phyloP scores from a whole-genome alignment of 352 stramenopile genomes.

The Globisporangium recalcitrans region DNA sequence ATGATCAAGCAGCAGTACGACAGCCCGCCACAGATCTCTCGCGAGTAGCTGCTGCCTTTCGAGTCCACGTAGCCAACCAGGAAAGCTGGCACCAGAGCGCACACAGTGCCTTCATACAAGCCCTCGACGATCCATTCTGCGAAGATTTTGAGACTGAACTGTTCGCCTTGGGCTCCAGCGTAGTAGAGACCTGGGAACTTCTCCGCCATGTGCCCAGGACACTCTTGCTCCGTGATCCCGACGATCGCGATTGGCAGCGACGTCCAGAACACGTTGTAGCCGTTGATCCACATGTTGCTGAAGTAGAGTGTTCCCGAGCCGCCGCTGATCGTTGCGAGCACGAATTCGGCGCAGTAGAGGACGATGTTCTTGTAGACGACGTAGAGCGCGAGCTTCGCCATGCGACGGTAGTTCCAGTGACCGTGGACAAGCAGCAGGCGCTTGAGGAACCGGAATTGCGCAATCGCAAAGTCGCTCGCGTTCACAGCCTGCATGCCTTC shows the following conservation, averaged over 20 bases:
- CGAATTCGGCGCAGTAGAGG: constrained; percentile 72
- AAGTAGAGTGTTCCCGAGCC: constrained; percentile 79
- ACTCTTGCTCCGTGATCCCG: constrained; percentile 80
- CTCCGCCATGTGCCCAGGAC: constrained; percentile 58
- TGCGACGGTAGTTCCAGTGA: constrained; percentile 97
- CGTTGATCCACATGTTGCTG: constrained; percentile 90
- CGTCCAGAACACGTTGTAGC: constrained; percentile 96
- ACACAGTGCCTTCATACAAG: constrained; percentile 72
- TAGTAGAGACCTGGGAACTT: constrained; percentile 81
- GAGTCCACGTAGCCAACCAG: constrained; percentile 61
- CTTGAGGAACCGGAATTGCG: constrained; percentile 97
- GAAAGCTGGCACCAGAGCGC: constrained; percentile 57
- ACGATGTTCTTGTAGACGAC: constrained; percentile 99
- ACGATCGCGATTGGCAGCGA: constrained; percentile 89
- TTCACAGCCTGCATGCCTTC: constrained; percentile 99
- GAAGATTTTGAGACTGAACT: constrained; percentile 80
- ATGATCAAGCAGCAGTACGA: constrained; percentile 80
- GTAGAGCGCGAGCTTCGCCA: constrained; percentile 94
- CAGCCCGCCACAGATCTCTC: constrained; percentile 62
- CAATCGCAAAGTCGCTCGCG: constrained; percentile 96
- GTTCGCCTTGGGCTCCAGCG: constrained; percentile 66
- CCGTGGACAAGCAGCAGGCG: constrained; percentile 96
- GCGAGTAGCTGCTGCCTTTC: constrained; percentile 52
- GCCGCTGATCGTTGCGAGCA: constrained; percentile 84
- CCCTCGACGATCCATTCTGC: constrained; percentile 76